Evolutionary conservation across 805 yeast species (phyloP), one percentile per base, ranked within the genome.

Genomic region (Yamadazyma philogaea): DNA sequence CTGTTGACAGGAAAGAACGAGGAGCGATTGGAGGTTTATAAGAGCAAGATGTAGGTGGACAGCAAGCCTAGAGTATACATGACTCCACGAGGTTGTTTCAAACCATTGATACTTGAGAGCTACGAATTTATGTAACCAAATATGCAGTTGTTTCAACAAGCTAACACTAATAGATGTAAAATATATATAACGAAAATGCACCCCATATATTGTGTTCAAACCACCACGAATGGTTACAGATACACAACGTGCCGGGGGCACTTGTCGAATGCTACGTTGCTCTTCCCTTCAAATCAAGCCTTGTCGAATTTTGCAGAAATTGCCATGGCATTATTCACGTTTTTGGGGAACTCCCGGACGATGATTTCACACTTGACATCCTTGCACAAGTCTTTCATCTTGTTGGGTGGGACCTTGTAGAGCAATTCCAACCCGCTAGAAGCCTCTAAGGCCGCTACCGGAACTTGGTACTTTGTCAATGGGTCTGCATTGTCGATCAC

Each of bases 401-500:
- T 66, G 43, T 62, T 59, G 8, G 66, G 68, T 1, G 93, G 85
- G 10, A 87, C 78, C 49, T 79, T 77, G 40, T 82, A 80, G 57
- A 93, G 66, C 43, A 93, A 78, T 50, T 84, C 90, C 44, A 90
- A 70, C 1, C 99, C 99, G 1, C 90, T 72, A 2, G 95, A 77
- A 54, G 87, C 77, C 63, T 93, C 98, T 43, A 93, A 66, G 0
- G 96, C 95, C 50, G 90, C 91, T 0, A 90, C 62, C 2, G 98
- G 97, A 7, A 90, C 95, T 58, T 85, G 85, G 65, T 89, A 93
- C 7, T 75, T 69, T 31, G 78, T 78, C 47, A 93, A 68, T 5
- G 90, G 89, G 1, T 78, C 76, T 18, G 67, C 65, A 59, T 93
- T 93, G 38, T 79, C 70, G 40, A 93, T 90, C 6, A 61, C 69